Evolutionary conservation across 257 asterid genomes (phyloP).

Genomic region (Orobanche coerulescens): DNA sequence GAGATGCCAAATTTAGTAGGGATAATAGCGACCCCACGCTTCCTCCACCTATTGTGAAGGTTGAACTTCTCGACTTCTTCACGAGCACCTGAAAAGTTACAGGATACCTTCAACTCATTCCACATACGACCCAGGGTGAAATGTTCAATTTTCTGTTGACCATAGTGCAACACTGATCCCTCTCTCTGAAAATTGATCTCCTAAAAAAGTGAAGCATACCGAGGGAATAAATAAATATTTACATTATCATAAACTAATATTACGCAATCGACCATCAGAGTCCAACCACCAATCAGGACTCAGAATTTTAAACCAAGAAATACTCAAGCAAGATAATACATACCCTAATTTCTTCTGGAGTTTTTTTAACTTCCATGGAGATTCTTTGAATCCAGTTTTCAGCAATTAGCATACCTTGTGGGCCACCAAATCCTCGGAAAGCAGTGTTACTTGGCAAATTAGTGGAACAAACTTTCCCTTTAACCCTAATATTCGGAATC

Average conservation of each 20-base stretch:
- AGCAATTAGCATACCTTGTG: constrained; percentile 93
- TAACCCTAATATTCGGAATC: constrained; percentile 72
- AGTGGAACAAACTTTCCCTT: constrained; percentile 84
- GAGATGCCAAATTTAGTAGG: constrained; percentile 96
- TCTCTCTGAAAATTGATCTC: constrained; percentile 84
- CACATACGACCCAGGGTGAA: constrained; percentile 72
- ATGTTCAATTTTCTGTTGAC: constrained; percentile 53
- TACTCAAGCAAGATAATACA: constrained; percentile 10
- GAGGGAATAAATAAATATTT: neutral
- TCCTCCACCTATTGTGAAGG: constrained; percentile 68
- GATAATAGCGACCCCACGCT: constrained; percentile 78
- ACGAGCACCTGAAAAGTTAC: constrained; percentile 37
- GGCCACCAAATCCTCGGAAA: constrained; percentile 97
- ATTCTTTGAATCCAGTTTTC: constrained; percentile 96
- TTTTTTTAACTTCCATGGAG: constrained; percentile 71
- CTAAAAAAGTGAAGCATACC: constrained; percentile 33
- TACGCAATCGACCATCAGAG: neutral
- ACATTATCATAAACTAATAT: neutral
- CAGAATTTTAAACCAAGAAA: constrained; percentile 6
- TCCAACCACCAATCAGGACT: neutral
- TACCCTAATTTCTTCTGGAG: constrained; percentile 89
- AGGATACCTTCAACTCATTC: constrained; percentile 68
- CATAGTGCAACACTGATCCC: constrained; percentile 76
- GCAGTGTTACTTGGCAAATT: constrained; percentile 96
- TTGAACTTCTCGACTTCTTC: constrained; percentile 67